A percentile compares a stretch with the other conserved stretches of the same genome.
Conservation (phyloP, 2,329 filamentous ascomycete species). For the Phaeosphaeriaceae sp. region DNA sequence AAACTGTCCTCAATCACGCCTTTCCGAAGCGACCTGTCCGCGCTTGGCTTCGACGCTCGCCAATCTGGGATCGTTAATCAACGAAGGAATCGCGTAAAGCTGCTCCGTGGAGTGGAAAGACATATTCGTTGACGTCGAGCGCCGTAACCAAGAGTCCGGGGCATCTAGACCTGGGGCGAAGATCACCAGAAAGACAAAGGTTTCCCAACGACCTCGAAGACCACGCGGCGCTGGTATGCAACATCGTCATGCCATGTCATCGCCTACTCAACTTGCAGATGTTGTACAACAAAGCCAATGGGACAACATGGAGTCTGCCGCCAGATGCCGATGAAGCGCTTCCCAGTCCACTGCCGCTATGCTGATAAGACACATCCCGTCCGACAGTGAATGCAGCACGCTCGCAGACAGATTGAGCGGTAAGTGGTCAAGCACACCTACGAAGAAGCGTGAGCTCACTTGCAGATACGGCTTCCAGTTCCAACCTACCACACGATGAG, state of each 20-base stretch:
- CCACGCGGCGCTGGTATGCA: neutral
- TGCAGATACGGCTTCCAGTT: neutral
- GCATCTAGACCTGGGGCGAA: neutral
- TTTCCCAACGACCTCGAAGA: neutral
- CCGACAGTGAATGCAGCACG: conserved; percentile 2
- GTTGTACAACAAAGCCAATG: conserved; percentile 8
- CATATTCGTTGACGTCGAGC: neutral
- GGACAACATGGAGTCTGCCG: neutral
- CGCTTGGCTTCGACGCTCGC: neutral
- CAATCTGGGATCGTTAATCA: neutral
- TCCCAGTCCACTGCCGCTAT: conserved; percentile 1
- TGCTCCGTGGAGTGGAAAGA: neutral
- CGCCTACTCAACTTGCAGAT: neutral
- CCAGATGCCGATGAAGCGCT: neutral
- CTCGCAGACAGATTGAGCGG: neutral
- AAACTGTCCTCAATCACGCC: neutral
- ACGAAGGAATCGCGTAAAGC: neutral
- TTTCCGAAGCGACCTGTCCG: neutral
- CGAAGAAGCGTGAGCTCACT: neutral
- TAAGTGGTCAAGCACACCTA: conserved; percentile 1
- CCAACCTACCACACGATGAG: conserved; percentile 6
- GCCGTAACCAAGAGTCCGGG: neutral
- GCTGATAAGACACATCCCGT: conserved; percentile 9
- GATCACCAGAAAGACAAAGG: neutral
- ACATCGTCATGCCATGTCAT: conserved; percentile 9